A percentile compares a stretch with the other conserved stretches of the same genome.
These are phyloP conservation scores for Dendryphion nanum DNA, from an alignment of 2,329 filamentous ascomycete species.

Conservation along the genomic window DNA sequence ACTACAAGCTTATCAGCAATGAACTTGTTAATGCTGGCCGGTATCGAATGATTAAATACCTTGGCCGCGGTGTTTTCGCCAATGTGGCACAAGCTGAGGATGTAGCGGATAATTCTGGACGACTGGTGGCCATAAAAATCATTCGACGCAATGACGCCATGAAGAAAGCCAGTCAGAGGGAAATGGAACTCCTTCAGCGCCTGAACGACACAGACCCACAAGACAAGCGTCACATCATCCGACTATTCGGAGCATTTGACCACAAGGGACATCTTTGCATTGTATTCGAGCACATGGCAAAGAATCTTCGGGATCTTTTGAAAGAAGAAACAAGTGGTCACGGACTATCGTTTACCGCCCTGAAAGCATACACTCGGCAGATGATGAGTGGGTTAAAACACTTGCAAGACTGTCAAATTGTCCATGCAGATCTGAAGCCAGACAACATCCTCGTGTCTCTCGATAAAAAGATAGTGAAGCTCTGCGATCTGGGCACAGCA, in stretches of 20 bases:
- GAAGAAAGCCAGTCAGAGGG: conserved; percentile 88
- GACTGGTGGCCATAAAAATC: conserved; percentile 92
- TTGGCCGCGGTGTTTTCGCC: conserved; percentile 95
- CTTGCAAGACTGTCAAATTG: conserved; percentile 86
- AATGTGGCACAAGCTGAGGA: conserved; percentile 89
- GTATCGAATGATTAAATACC: conserved; percentile 82
- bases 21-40: conserved; percentile 83
- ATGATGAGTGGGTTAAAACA: conserved; percentile 88
- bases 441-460: conserved; percentile 81
- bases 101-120: conserved; percentile 43
- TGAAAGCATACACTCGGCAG: conserved; percentile 86
- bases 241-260: conserved; percentile 83
- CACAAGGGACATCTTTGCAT: conserved; percentile 95
- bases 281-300: conserved; percentile 86
- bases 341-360: conserved; percentile 84
- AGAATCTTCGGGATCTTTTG: conserved; percentile 85
- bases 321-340: conserved; percentile 82
- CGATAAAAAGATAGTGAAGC: conserved; percentile 71
- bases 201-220: conserved; percentile 83
- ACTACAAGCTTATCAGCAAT: conserved; percentile 91
- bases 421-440: conserved; percentile 95
- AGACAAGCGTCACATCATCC: conserved; percentile 87
- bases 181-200: conserved; percentile 89
- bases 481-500: conserved; percentile 96
- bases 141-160: conserved; percentile 95